Base-by-base conservation (phyloP, 495 filamentous ascomycete species). In the Neurospora sp. region DNA sequence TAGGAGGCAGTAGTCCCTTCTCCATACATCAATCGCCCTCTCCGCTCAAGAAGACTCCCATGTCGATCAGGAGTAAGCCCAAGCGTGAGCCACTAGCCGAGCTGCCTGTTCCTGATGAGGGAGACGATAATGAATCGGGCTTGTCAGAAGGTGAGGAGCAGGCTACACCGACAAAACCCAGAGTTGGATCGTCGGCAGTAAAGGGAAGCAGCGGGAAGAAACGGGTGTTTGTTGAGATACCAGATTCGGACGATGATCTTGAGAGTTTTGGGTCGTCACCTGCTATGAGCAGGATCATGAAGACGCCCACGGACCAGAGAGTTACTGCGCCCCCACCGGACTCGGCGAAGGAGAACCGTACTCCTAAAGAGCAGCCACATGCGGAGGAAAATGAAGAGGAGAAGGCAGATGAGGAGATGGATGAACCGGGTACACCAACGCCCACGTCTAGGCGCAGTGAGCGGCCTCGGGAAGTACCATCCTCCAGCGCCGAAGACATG, bases 211-310 rank as follows among this genome's bases (percentile, higher is more conserved):
- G 72, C 17, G 70, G 70, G 39, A 72, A 69, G 39, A 76, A 76
- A 69, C 70, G 72, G 5, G 48, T 40, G 6, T 77, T 76, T 39
- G 39, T 70, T 17, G 82, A 84, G 71, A 81, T 85, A 2, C 82
- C 83, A 6, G 83, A 85, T 71, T 82, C 82, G 5, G 82, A 85
- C 38, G 82, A 83, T 40, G 84, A 86, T 11, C 39, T 78, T 21
- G 76, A 73, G 6, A 77, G 75, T 43, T 24, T 79, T 38, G 74
- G 71, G 10, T 76, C 81, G 6, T 78, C 81, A 66, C 28, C 54
- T 66, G 54, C 28, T 66, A 19, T 66, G 54, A 62, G 54, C 28
- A 62, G 54, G 24, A 34, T 31, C 28, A 19, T 9, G 54, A 66
- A 66, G 39, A 75, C 69, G 15, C 71, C 72, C 3, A 71, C 71